Conservation (phyloP, 768 basidiomycete genomes). For the Tricholoma sp. region DNA sequence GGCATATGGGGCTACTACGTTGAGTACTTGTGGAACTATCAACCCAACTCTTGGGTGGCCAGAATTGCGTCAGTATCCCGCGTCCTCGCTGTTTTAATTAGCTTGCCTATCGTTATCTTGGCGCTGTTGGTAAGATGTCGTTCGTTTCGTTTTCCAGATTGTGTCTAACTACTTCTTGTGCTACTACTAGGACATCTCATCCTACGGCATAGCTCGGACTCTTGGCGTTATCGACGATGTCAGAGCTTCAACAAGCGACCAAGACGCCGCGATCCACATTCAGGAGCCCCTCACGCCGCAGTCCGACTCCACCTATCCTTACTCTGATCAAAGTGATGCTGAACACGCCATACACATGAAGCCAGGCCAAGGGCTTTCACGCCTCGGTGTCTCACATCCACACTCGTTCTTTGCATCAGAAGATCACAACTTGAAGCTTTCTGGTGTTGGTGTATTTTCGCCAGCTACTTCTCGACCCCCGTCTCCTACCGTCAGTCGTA, state of each 20-base stretch:
- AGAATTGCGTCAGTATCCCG: conserved; percentile 60
- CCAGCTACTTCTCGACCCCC: conserved; percentile 63
- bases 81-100: conserved; percentile 57
- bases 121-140: conserved; percentile 45
- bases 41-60: conserved; percentile 62
- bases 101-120: conserved; percentile 57
- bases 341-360: not conserved
- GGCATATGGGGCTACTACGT: conserved; percentile 58
- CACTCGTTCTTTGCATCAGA: conserved; percentile 50
- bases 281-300: conserved; percentile 20
- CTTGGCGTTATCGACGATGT: conserved; percentile 73
- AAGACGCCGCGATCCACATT: conserved; percentile 18
- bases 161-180: conserved; percentile 4
- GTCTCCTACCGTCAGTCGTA: conserved; percentile 53
- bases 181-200: conserved; percentile 60
- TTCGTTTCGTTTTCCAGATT: conserved; percentile 6
- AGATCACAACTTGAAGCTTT: conserved; percentile 46
- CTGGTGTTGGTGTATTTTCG: conserved; percentile 71
- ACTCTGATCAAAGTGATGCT: conserved; percentile 17
- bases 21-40: conserved; percentile 59
- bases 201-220: conserved; percentile 80
- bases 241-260: conserved; percentile 67
- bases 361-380: not conserved
- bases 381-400: conserved; percentile 25
- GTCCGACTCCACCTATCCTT: conserved; percentile 20